A percentile compares a stretch with the other conserved stretches of the same genome.
These are phyloP conservation scores for Pachyrhizus erosus DNA, from an alignment of 306 rosid species.

Conservation along the genomic window DNA sequence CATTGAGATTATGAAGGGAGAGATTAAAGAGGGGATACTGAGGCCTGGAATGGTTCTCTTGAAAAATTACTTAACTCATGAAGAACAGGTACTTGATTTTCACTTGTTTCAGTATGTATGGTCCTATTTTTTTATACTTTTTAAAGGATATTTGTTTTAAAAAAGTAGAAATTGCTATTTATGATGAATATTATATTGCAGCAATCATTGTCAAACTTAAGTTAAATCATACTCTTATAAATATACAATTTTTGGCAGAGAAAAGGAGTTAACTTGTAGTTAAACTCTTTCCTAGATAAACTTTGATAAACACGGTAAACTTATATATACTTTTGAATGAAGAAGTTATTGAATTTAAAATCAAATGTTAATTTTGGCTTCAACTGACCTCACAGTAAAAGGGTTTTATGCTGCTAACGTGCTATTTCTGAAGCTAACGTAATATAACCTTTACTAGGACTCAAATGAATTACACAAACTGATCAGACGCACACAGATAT, in stretches of 20 bases:
- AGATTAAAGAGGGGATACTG: conserved; percentile 35
- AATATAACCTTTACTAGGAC: neutral
- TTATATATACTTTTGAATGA: too few species aligned
- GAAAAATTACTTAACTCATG: conserved; percentile 49
- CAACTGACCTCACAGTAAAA: neutral
- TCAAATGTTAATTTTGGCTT: too few species aligned
- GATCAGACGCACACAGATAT: neutral
- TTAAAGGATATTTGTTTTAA: neutral
- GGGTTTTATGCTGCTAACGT: neutral
- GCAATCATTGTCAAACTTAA: neutral
- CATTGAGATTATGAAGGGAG: conserved; percentile 25
- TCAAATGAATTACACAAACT: neutral
- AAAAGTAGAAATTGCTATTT: neutral
- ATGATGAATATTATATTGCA: neutral
- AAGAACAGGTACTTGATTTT: conserved; percentile 56
- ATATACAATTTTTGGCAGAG: neutral
- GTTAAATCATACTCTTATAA: neutral
- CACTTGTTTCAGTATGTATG: neutral
- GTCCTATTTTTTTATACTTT: neutral
- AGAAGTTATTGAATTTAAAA: neutral
- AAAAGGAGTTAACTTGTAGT: neutral
- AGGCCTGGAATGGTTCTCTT: conserved; percentile 74
- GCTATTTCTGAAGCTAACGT: neutral
- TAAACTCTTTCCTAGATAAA: too few species aligned
- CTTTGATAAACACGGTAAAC: too few species aligned